A percentile compares a stretch with the other conserved stretches of the same genome.
Conservation (phyloP, 2,329 filamentous ascomycete species). For the Calonectria henricotiae region DNA sequence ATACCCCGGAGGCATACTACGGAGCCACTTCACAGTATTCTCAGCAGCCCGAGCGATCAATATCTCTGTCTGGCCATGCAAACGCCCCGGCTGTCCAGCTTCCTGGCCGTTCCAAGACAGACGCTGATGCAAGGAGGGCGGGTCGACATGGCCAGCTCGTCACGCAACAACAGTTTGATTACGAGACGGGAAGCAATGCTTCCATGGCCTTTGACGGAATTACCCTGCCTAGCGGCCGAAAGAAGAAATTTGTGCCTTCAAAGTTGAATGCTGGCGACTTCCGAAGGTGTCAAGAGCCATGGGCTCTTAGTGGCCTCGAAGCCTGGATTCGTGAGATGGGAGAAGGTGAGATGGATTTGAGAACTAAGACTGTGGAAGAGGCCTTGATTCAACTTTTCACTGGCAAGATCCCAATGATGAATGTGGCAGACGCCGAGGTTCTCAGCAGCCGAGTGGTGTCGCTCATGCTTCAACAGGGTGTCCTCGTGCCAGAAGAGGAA, state of each 20-base stretch:
- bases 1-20: constrained; percentile 69
- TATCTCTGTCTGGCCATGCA: constrained; percentile 87
- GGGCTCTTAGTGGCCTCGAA: constrained; percentile 92
- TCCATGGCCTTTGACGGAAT: constrained; percentile 85
- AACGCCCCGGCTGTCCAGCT: constrained; percentile 84
- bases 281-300: constrained; percentile 88
- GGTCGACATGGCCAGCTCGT: constrained; percentile 69
- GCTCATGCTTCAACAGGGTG: constrained; percentile 84
- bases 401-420: constrained; percentile 97
- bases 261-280: constrained; percentile 89
- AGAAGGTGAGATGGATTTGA: constrained; percentile 91
- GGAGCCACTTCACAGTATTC: constrained; percentile 58
- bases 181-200: constrained; percentile 70
- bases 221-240: constrained; percentile 83
- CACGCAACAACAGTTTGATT: constrained; percentile 71
- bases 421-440: constrained; percentile 94
- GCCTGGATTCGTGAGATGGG: constrained; percentile 91
- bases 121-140: constrained; percentile 79
- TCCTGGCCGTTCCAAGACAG: constrained; percentile 93
- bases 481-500: constrained; percentile 91
- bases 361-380: constrained; percentile 87
- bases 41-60: constrained; percentile 77
- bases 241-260: constrained; percentile 87
- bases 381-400: constrained; percentile 92
- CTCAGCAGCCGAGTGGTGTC: constrained; percentile 84